Percentiles rank a stretch among this genome's conserved stretches.
These are phyloP conservation scores for Cajanus cajan DNA, from an alignment of 306 rosid species.

Conservation along the genomic window DNA sequence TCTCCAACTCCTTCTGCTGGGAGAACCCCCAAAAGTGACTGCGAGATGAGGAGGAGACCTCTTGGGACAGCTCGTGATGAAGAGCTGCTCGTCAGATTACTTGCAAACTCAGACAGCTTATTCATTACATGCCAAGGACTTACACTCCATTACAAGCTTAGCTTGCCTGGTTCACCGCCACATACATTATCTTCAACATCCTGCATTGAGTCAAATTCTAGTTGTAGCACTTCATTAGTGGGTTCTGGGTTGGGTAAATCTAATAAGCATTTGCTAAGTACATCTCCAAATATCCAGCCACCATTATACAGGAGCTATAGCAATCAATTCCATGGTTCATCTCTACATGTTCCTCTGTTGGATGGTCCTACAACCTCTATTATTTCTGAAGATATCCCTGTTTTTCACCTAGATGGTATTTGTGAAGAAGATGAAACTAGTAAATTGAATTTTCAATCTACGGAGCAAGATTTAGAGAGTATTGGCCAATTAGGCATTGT, in stretches of 20 bases:
- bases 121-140: slow-evolving; percentile 73
- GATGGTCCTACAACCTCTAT: slow-evolving; percentile 48
- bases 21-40: slow-evolving; percentile 85
- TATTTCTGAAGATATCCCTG: slow-evolving; percentile 71
- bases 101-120: slow-evolving; percentile 73
- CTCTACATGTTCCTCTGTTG: slow-evolving; percentile 72
- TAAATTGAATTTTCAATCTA: slow-evolving; percentile 37
- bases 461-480: slow-evolving; percentile 42
- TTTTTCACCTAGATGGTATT: slow-evolving; percentile 55
- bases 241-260: slow-evolving; percentile 55
- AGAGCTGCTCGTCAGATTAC: slow-evolving; percentile 66
- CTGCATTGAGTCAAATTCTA: slow-evolving; percentile 47
- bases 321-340: slow-evolving; percentile 75
- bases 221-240: slow-evolving; percentile 39
- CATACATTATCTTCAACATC: slow-evolving; percentile 57
- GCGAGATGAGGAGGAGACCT: slow-evolving; percentile 78
- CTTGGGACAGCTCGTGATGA: slow-evolving; percentile 60
- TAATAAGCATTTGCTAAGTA: slow-evolving; percentile 48
- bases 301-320: slow-evolving; percentile 75
- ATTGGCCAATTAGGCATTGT: slow-evolving; percentile 64
- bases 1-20: slow-evolving; percentile 87
- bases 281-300: slow-evolving; percentile 54
- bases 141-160: slow-evolving; percentile 80
- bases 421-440: slow-evolving; percentile 52
- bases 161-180: slow-evolving; percentile 71